A percentile compares a stretch with the other conserved stretches of the same genome.
Conservation (phyloP, 2,329 filamentous ascomycete genomes). For the Pestalotiopsis sp. region DNA sequence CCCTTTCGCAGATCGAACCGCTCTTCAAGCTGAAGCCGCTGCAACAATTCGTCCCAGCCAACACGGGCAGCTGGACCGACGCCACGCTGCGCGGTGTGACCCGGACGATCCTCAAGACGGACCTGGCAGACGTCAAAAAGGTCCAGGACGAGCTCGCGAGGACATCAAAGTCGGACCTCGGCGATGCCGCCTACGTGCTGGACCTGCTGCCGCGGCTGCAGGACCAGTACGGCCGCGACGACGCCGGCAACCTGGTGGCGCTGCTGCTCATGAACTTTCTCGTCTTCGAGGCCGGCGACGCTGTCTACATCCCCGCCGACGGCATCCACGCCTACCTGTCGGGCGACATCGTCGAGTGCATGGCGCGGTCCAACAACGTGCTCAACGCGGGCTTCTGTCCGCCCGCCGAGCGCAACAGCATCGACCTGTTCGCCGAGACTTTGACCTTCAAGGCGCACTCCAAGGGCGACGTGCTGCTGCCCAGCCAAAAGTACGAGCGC, state of each 20-base stretch:
- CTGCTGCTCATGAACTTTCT: slow-evolving; percentile 76
- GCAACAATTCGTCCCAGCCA: slow-evolving; percentile 49
- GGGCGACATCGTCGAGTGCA: slow-evolving; percentile 77
- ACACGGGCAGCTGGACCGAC: slow-evolving; percentile 51
- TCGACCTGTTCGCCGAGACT: slow-evolving; percentile 62
- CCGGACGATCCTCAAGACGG: slow-evolving; percentile 53
- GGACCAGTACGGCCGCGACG: slow-evolving; percentile 61
- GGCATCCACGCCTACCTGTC: slow-evolving; percentile 73
- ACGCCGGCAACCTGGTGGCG: slow-evolving; percentile 69
- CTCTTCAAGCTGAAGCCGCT: slow-evolving; percentile 59
- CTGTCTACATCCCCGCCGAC: slow-evolving; percentile 70
- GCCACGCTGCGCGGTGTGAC: slow-evolving; percentile 58
- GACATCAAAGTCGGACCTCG: slow-evolving; percentile 48
- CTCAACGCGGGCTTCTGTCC: slow-evolving; percentile 76
- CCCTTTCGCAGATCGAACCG: slow-evolving; percentile 56
- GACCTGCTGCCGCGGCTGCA: slow-evolving; percentile 65
- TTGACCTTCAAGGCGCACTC: slow-evolving; percentile 66
- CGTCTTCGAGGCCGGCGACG: slow-evolving; percentile 62
- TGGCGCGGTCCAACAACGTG: slow-evolving; percentile 75
- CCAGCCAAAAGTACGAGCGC: slow-evolving; percentile 45
- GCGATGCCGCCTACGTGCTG: slow-evolving; percentile 56
- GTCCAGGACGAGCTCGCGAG: slow-evolving; percentile 52
- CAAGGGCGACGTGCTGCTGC: slow-evolving; percentile 55
- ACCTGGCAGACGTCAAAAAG: slow-evolving; percentile 50
- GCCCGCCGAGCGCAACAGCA: slow-evolving; percentile 59